Evolutionary conservation across 352 stramenopile genomes (phyloP), one percentile per base, ranked within the genome.

Genomic region (Thalassiosira ordinaria): DNA sequence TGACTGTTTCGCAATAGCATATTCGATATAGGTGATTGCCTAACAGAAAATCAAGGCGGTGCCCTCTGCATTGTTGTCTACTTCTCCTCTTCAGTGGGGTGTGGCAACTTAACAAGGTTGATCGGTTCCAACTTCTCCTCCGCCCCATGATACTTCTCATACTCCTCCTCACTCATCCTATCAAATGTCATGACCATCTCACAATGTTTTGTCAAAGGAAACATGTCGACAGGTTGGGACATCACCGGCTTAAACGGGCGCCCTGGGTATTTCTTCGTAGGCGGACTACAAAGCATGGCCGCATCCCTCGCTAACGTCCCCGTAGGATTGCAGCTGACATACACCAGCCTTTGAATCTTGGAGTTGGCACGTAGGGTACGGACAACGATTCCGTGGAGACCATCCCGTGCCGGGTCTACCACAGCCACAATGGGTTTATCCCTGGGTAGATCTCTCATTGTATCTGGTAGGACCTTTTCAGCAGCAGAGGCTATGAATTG

Each of bases 181-280:
- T 99, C 97, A 80, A 99, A 99, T 6, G 98, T 95, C 78, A 99
- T 97, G 44, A 99, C 96, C 92, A 99, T 97, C 89, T 99, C 97
- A 83, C 96, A 99, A 91, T 99, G 97, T 29, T 91, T 90, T 14
- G 97, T 99, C 78, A 98, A 95, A 0, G 97, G 97, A 85, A 99
- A 99, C 95, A 99, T 98, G 87, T 99, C 97, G 33, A 99, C 97
- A 1, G 97, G 97, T 44, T 96, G 95, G 6, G 96, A 95, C 66
- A 96, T 91, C 31, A 97, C 95, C 14, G 95, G 93, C 51, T 93
- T 85, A 82, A 99, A 99, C 0, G 97, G 90, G 22, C 92, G 78
- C 37, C 97, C 97, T 27, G 89, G 89, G 52, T 98, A 92, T 33
- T 95, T 96, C 81, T 98, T 98, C 18, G 96, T 97, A 52, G 95